Conservation (phyloP, 2,329 filamentous ascomycete species). For the Metarhizium guizhouense region DNA sequence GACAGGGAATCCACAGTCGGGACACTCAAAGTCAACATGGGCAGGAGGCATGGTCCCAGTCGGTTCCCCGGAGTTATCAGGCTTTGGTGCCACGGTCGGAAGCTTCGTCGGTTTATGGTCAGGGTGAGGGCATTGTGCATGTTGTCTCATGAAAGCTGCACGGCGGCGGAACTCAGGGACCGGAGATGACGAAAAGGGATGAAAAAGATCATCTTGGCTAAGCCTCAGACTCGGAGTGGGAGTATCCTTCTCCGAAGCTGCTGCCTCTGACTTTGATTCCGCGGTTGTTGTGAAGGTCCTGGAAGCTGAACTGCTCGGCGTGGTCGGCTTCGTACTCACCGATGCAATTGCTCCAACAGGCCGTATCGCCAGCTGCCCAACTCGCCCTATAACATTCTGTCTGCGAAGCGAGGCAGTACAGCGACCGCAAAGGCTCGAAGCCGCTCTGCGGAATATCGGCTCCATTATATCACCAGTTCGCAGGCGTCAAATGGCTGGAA, state of each 20-base stretch:
- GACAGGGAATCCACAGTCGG: constrained; percentile 88
- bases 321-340: constrained; percentile 10
- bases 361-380: constrained; percentile 17
- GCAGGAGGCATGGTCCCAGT: constrained; percentile 56
- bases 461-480: constrained; percentile 23
- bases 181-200: constrained; percentile 82
- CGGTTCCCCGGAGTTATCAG: constrained; percentile 48
- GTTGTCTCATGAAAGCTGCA: constrained; percentile 84
- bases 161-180: constrained; percentile 79
- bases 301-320: constrained; percentile 8
- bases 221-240: constrained; percentile 31
- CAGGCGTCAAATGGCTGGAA: not conserved
- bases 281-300: constrained; percentile 24
- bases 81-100: constrained; percentile 54
- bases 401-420: constrained; percentile 27
- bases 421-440: constrained; percentile 29
- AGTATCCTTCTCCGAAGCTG: constrained; percentile 14
- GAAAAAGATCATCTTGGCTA: constrained; percentile 76
- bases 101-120: constrained; percentile 70
- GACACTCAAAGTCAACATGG: constrained; percentile 89
- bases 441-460: constrained; percentile 29
- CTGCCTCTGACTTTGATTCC: constrained; percentile 17
- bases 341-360: constrained; percentile 16
- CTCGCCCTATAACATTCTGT: constrained; percentile 13
- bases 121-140: constrained; percentile 89